Percentiles rank a stretch among this genome's conserved stretches.
Evolutionary conservation across 1,139 yeast genomes (phyloP).

Genomic region (Entelexis paramagnoliae): DNA sequence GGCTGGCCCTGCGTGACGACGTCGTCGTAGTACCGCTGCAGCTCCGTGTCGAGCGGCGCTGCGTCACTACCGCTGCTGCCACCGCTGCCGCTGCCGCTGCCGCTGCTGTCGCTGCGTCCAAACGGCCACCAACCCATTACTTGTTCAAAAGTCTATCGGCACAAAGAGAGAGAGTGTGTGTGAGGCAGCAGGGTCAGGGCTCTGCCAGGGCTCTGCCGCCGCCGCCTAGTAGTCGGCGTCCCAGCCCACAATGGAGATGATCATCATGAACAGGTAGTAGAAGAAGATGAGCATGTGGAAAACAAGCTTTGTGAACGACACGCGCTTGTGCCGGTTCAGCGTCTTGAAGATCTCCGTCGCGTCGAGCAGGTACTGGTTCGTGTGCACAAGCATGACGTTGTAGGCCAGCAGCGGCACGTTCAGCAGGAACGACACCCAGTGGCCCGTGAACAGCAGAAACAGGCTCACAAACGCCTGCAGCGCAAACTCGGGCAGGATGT

Average conservation of each 20-base stretch:
- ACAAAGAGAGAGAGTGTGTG: neutral
- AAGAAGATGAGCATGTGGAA: constrained; percentile 88
- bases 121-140: constrained; percentile 18
- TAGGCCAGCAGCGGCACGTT: constrained; percentile 73
- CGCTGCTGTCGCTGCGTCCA: neutral
- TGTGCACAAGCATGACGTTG: constrained; percentile 43
- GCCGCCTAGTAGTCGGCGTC: neutral
- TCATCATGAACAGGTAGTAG: constrained; percentile 93
- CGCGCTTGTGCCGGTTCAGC: constrained; percentile 83
- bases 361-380: constrained; percentile 78
- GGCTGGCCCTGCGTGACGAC: neutral
- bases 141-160: neutral
- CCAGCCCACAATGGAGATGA: constrained; percentile 74
- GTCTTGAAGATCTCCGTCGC: constrained; percentile 98
- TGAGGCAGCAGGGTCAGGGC: constrained; percentile 6
- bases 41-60: constrained; percentile 13
- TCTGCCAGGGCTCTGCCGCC: no score
- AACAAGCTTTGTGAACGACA: constrained; percentile 79
- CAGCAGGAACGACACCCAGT: constrained; percentile 82
- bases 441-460: constrained; percentile 74
- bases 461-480: constrained; percentile 65
- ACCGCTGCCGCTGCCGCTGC: neutral
- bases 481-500: constrained; percentile 84
- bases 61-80: neutral
- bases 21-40: constrained; percentile 12